phyloP scores from a whole-genome alignment of 495 filamentous ascomycete species.

The Wilcoxina mikolae region DNA sequence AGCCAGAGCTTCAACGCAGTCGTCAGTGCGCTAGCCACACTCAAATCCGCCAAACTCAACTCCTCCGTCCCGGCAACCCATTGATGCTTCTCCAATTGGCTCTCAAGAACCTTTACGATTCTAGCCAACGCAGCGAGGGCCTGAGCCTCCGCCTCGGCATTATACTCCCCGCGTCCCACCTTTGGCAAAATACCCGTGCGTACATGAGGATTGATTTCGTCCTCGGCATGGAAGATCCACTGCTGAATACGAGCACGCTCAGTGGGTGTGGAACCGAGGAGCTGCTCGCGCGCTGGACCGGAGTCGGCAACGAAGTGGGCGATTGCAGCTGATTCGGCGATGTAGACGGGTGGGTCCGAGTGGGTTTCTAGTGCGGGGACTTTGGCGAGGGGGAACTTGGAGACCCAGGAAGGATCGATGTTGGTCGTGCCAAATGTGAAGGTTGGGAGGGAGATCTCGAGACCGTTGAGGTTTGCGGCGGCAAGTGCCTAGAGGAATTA shows the following conservation, averaged over 20 bases:
- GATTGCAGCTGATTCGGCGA: constrained; percentile 3
- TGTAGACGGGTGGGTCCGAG: background rate
- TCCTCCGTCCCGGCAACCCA: constrained; percentile 11
- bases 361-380: constrained; percentile 4
- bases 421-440: constrained; percentile 1
- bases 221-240: constrained; percentile 4
- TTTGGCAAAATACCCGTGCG: background rate
- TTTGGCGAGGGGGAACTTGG: constrained; percentile 4
- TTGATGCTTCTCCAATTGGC: constrained; percentile 7
- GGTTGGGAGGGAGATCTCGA: background rate
- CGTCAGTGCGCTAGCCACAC: background rate
- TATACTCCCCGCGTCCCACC: background rate
- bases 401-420: background rate
- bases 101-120: background rate
- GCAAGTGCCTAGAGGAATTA: background rate
- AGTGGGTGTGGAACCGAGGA: background rate
- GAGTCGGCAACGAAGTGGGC: constrained; percentile 1
- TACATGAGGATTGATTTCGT: background rate
- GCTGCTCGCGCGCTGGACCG: constrained; percentile 4
- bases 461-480: constrained; percentile 6
- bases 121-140: background rate
- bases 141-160: background rate
- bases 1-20: background rate
- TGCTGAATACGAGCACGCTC: constrained; percentile 3
- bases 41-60: constrained; percentile 8